Evolutionary conservation across 2,329 filamentous ascomycete species (phyloP), one percentile per base, ranked within the genome.

Genomic region (Purpureocillium lavendulum): DNA sequence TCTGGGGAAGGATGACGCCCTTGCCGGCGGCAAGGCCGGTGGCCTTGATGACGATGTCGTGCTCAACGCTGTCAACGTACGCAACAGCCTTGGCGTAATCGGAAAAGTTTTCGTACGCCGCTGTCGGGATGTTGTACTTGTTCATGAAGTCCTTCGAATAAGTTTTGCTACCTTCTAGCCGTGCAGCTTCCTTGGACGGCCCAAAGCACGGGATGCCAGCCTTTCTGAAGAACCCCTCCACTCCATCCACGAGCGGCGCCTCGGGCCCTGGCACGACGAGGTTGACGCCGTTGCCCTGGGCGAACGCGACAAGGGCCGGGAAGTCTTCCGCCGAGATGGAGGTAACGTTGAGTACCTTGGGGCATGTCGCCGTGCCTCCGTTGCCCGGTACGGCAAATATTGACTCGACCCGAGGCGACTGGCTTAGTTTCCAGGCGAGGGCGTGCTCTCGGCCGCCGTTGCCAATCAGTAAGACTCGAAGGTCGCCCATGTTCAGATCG

Each of bases 101-200:
- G 59, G 72, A 78, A 58, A 97, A 96, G 67, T 94, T 96, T 61
- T 83, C 78, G 66, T 95, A 97, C 30, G 77, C 79, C 13, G 92
- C 92, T 1, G 92, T 97, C 30, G 90, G 89, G 52, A 98, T 94
- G 53, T 75, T 75, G 65, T 94, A 80, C 49, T 82, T 80, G 62
- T 84, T 82, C 92, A 97, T 98, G 58, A 97, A 97, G 62, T 97
- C 89, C 61, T 98, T 98, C 45, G 86, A 88, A 62, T 94, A 97
- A 10, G 90, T 86, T 71, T 98, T 98, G 67, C 86, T 94, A 44
- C 92, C 92, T 65, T 98, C 92, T 75, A 98, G 87, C 33, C 77
- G 76, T 14, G 92, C 89, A 16, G 92, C 90, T 36, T 79, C 78
- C 64, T 84, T 80, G 41, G 81, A 84, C 5, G 92, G 92, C 2